These are phyloP conservation scores for Trichoderma sp. DNA, from an alignment of 2,329 filamentous ascomycete genomes.

Conservation along the genomic window DNA sequence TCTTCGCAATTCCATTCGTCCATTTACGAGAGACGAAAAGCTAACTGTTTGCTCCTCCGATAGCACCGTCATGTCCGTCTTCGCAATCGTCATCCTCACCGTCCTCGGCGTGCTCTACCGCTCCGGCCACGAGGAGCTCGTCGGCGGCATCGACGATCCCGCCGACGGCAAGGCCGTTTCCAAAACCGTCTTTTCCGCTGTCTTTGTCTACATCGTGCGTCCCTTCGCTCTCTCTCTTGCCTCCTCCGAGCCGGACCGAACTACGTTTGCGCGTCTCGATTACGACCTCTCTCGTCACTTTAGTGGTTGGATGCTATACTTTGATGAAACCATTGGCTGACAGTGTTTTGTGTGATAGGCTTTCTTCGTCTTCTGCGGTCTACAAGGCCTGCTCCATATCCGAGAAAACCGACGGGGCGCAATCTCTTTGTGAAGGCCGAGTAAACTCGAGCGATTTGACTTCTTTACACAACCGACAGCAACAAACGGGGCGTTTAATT, in stretches of 20 bases:
- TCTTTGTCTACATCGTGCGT: conserved; percentile 86
- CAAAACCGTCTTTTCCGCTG: conserved; percentile 81
- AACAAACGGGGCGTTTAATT: conserved; percentile 8
- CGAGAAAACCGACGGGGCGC: conserved; percentile 81
- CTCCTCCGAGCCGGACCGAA: no score
- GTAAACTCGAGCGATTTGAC: not conserved
- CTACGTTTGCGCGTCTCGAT: not conserved
- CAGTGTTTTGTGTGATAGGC: conserved; percentile 52
- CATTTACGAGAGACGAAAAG: not conserved
- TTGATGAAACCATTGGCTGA: no score
- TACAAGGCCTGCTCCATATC: conserved; percentile 84
- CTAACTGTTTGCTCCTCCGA: not conserved
- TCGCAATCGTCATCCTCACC: conserved; percentile 67
- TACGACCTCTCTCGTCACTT: not conserved
- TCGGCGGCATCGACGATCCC: conserved; percentile 72
- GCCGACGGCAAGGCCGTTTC: conserved; percentile 77
- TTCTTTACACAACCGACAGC: not conserved
- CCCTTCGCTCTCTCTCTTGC: not conserved
- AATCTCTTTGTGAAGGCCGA: conserved; percentile 64
- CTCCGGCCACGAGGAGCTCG: conserved; percentile 78
- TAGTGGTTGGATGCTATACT: no score
- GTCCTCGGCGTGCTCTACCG: conserved; percentile 72
- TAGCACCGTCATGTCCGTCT: conserved; percentile 72
- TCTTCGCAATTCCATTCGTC: not conserved
- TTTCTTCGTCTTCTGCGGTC: conserved; percentile 88